These are phyloP conservation scores for Teratosphaeria pseudoeucalypti DNA, from an alignment of 2,329 filamentous ascomycete species.

Conservation along the genomic window DNA sequence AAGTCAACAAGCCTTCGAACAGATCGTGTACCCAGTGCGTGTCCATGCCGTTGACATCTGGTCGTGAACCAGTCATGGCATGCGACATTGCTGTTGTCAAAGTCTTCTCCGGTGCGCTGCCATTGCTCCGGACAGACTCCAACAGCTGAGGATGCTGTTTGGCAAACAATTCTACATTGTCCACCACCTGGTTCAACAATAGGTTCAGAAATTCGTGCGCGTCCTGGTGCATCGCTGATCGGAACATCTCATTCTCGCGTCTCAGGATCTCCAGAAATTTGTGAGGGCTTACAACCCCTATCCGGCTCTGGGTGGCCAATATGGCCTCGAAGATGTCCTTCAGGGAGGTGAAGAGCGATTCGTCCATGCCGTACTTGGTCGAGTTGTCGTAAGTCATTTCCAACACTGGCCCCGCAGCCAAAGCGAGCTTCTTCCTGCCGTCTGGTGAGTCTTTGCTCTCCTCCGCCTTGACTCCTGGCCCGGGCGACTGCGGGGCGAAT, in stretches of 20 bases:
- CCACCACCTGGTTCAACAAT: conserved; percentile 88
- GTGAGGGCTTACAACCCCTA: conserved; percentile 82
- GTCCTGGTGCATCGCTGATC: conserved; percentile 94
- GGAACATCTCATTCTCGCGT: conserved; percentile 93
- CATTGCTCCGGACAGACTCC: conserved; percentile 14
- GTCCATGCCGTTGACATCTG: conserved; percentile 21
- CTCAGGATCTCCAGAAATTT: conserved; percentile 90
- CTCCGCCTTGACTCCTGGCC: conserved; percentile 58
- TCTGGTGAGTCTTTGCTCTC: conserved; percentile 92
- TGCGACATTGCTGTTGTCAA: conserved; percentile 12
- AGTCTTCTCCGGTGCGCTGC: conserved; percentile 13
- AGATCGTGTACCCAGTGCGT: conserved; percentile 87
- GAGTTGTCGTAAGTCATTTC: conserved; percentile 76
- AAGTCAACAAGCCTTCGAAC: conserved; percentile 88
- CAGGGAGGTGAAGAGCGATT: conserved; percentile 85
- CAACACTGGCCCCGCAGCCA: conserved; percentile 76
- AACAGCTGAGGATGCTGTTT: conserved; percentile 44
- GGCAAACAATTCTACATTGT: conserved; percentile 84
- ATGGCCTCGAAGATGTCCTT: conserved; percentile 94
- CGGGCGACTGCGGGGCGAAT: conserved; percentile 44
- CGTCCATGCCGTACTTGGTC: conserved; percentile 77
- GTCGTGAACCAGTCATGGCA: conserved; percentile 10
- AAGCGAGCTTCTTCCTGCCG: conserved; percentile 94
- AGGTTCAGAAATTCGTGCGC: conserved; percentile 95
- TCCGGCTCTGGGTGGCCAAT: conserved; percentile 68